phyloP scores from a whole-genome alignment of 73 alveolate species.

The Tetrahymena borealis region DNA sequence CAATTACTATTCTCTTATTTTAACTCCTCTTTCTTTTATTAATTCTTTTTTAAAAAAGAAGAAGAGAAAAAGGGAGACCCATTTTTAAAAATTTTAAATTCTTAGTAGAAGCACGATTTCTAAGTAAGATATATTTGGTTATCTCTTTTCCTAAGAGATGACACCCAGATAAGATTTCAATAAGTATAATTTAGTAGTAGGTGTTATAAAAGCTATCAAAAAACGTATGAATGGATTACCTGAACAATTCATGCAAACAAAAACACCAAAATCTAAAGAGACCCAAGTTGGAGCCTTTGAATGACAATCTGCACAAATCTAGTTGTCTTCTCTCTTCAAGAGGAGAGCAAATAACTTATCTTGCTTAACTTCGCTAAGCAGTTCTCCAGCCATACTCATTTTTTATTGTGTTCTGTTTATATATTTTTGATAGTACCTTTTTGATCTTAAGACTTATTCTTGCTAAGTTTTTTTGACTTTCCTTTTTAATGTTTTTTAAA shows the following conservation, averaged over 20 bases:
- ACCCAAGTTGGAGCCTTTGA: constrained; percentile 78
- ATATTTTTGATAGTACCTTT: background rate
- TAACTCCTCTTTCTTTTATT: too few species aligned
- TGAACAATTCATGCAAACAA: constrained; percentile 73
- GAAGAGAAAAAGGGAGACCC: too few species aligned
- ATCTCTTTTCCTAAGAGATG: too few species aligned
- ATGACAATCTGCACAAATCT: constrained; percentile 70
- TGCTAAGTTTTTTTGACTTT: background rate
- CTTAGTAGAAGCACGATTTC: too few species aligned
- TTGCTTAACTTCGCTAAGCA: constrained; percentile 2
- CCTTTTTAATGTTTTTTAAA: background rate
- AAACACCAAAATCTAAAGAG: constrained; percentile 68
- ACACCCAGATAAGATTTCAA: too few species aligned
- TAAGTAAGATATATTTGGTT: too few species aligned
- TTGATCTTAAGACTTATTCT: background rate
- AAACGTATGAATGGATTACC: background rate
- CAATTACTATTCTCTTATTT: too few species aligned
- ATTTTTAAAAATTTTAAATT: too few species aligned
- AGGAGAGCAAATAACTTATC: constrained; percentile 29
- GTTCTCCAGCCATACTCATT: background rate
- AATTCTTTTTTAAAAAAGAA: too few species aligned
- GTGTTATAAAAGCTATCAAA: background rate
- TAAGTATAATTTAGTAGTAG: background rate
- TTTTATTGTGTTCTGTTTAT: background rate
- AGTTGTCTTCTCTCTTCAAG: constrained; percentile 61